These are phyloP conservation scores for Scedosporium aurantiacum DNA, from an alignment of 2,329 filamentous ascomycete genomes.

Conservation along the genomic window DNA sequence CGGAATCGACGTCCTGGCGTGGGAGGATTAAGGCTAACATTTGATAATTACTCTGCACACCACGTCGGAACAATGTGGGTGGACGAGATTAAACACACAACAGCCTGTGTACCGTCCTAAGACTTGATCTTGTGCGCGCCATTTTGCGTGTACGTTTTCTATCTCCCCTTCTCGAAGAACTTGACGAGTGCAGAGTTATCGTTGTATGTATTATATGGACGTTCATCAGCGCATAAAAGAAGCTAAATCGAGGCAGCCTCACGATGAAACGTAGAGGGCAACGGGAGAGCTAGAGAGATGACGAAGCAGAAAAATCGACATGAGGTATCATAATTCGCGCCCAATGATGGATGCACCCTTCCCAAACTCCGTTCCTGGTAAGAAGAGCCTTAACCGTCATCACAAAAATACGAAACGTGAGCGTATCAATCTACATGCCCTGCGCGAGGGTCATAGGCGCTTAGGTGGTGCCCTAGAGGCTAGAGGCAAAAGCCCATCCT, in stretches of 20 bases:
- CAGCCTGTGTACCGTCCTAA: no score
- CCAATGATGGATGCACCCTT: not conserved
- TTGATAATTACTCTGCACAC: no score
- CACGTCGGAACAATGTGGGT: no score
- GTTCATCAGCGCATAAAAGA: not conserved
- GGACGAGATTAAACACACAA: no score
- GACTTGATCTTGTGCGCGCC: no score
- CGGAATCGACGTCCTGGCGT: no score
- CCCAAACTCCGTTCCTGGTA: not conserved
- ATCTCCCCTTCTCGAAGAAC: no score
- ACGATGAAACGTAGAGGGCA: not conserved
- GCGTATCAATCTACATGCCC: no score
- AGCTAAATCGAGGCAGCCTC: not conserved
- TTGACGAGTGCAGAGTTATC: no score
- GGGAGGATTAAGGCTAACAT: no score
- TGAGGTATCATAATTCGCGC: not conserved
- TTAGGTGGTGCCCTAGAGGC: not conserved
- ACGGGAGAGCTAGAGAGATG: not conserved
- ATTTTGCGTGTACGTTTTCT: no score
- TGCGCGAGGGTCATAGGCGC: not conserved
- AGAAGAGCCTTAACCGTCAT: not conserved
- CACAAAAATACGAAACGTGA: not conserved
- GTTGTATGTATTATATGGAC: no score
- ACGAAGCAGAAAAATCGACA: not conserved
- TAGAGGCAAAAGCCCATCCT: not conserved